A percentile compares a stretch with the other conserved stretches of the same genome.
phyloP scores from a whole-genome alignment of 768 basidiomycete genomes.

The Agrocybe chaxingu region DNA sequence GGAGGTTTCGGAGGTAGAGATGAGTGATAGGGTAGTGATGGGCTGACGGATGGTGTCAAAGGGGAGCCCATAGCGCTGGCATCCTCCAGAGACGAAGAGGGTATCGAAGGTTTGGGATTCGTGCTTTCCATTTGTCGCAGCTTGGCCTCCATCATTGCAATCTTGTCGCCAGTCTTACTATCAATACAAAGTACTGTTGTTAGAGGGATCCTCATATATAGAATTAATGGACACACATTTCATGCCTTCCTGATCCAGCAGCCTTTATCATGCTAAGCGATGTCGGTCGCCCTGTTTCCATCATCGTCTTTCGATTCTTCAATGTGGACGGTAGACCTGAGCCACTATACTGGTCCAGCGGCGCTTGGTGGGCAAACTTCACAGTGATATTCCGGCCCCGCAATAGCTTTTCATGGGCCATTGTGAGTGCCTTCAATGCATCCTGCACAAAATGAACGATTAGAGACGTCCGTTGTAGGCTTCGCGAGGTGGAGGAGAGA shows the following conservation, averaged over 20 bases:
- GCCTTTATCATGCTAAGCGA: constrained; percentile 87
- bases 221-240: constrained; percentile 34
- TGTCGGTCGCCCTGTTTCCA: constrained; percentile 71
- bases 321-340: constrained; percentile 14
- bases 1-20: constrained; percentile 45
- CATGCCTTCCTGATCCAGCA: constrained; percentile 47
- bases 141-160: constrained; percentile 96
- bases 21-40: constrained; percentile 21
- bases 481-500: not conserved
- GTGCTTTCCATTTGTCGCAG: constrained; percentile 69
- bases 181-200: not conserved
- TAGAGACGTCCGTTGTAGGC: not conserved
- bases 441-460: constrained; percentile 54
- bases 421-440: constrained; percentile 70
- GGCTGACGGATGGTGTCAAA: not conserved
- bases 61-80: constrained; percentile 1
- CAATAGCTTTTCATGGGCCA: constrained; percentile 74
- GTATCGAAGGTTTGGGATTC: constrained; percentile 22
- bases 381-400: constrained; percentile 87
- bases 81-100: constrained; percentile 5
- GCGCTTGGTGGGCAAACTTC: constrained; percentile 89
- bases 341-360: constrained; percentile 34
- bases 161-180: constrained; percentile 78
- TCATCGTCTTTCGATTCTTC: constrained; percentile 38
- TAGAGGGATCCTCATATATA: not conserved